A percentile compares a stretch with the other conserved stretches of the same genome.
Conservation (phyloP, 202 grass and related monocot species). For the Setaria italica region DNA sequence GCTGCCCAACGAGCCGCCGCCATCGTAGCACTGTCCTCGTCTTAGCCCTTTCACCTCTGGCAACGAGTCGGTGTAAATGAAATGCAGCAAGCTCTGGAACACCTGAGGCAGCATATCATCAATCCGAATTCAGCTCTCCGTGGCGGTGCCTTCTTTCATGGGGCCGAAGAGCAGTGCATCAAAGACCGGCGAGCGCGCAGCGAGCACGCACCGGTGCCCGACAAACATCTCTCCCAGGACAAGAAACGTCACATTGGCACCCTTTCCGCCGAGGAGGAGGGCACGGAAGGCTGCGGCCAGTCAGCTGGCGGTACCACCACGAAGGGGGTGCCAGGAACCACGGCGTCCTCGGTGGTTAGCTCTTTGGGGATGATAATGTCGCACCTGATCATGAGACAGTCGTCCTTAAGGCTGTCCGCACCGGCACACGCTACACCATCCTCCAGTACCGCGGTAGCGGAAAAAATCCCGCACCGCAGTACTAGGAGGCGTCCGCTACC, state of each 20-base stretch:
- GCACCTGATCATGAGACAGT: constrained; percentile 21
- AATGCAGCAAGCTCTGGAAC: constrained; percentile 19
- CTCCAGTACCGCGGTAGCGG: too few relatives aligned
- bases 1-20: too few relatives aligned
- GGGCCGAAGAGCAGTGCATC: constrained; percentile 22
- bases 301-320: background rate
- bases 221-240: constrained; percentile 31
- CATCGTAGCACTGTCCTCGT: background rate
- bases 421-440: too few relatives aligned
- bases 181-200: constrained; percentile 40
- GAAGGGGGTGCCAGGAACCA: background rate
- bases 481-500: too few relatives aligned
- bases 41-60: background rate
- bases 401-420: background rate
- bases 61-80: constrained; percentile 13
- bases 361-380: background rate
- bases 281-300: constrained; percentile 17
- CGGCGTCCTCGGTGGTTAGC: background rate
- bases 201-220: constrained; percentile 36
- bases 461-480: too few relatives aligned
- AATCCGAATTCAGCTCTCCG: background rate
- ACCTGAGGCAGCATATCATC: constrained; percentile 5
- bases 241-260: constrained; percentile 36
- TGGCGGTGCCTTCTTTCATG: background rate
- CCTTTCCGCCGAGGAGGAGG: constrained; percentile 17